Evolutionary conservation across 164 flowering plant species (phyloP), one percentile per base, ranked within the genome.

Genomic region (Buxus sempervirens): DNA sequence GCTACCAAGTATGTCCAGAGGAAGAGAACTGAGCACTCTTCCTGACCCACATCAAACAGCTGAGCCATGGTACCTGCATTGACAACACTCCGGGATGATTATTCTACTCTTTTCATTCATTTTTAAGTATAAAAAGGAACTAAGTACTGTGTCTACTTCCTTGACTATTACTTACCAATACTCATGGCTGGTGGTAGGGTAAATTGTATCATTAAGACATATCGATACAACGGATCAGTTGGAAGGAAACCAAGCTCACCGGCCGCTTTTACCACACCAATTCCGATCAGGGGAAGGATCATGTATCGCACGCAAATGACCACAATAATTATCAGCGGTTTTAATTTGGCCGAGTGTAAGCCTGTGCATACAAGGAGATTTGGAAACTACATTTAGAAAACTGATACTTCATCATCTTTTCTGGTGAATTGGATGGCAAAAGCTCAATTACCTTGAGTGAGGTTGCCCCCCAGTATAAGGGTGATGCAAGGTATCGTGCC

Each of bases 391-490:
- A 64, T 42, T 36, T 22, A 15, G 18, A 38, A 18, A 28, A 60
- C 32, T 28, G 24, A 19, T 21, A 7, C 19, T 16, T 20, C n/a
- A 32, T 15, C n/a, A n/a, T n/a, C 24, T 12, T 20, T 66, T 24
- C 42, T 21, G 28, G 16, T 24, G 25, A 45, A 32, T 28, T 13
- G 24, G 42, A 25, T 28, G 21, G 13, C 27, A 25, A 54, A 64
- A 22, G 14, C 53, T 12, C 8, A 5, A 18, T 54, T 81, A 92
- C 98, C 99, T 84, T 85, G 86, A 45, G 78, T 80, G 26, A 96
- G 93, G 76, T 96, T 96, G 73, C 95, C 99, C 54, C 99, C 98
- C 1, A 93, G 84, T 53, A 96, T 92, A 36, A 96, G 93, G 23
- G 90, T 93, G 75, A 88, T 88, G 69, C 96, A 86, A 32, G 99